A percentile compares a stretch with the other conserved stretches of the same genome.
Evolutionary conservation across 169 alveolate species (phyloP).

Genomic region (Plasmodium knowlesi): DNA sequence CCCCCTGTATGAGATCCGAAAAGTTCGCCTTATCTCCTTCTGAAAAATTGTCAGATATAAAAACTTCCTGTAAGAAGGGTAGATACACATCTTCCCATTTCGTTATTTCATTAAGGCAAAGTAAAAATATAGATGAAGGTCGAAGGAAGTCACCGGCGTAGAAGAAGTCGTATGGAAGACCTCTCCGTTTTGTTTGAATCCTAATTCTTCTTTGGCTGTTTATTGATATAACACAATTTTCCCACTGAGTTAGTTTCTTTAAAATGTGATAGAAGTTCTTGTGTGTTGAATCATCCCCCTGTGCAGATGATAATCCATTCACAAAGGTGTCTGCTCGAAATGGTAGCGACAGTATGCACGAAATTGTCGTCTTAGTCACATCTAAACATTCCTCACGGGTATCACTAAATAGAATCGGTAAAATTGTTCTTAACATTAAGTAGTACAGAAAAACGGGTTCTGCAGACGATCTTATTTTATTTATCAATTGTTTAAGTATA

Average conservation of each 20-base stretch:
- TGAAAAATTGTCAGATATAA: neutral
- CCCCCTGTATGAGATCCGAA: neutral
- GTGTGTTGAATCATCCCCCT: neutral
- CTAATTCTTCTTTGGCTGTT: conserved; percentile 67
- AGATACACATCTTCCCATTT: conserved; percentile 20
- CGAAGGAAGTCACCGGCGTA: conserved; percentile 60
- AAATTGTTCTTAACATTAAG: conserved; percentile 24
- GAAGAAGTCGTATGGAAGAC: conserved; percentile 16
- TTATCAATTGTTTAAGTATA: neutral
- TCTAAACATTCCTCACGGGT: conserved; percentile 2
- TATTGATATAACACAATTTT: conserved; percentile 42
- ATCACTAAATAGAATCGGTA: conserved; percentile 11
- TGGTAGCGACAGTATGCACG: conserved; percentile 5
- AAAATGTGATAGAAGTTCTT: neutral
- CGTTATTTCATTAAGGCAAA: conserved; percentile 14
- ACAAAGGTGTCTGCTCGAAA: neutral
- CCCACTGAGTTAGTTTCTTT: conserved; percentile 34
- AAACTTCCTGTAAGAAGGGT: conserved; percentile 12
- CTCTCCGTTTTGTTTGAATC: conserved; percentile 27
- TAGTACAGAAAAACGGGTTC: conserved; percentile 34
- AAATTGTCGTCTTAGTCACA: neutral
- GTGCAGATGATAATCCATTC: neutral
- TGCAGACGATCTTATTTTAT: neutral
- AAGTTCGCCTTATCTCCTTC: neutral
- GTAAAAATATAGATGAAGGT: conserved; percentile 29